A percentile compares a stretch with the other conserved stretches of the same genome.
These are phyloP conservation scores for Phytophthora litchii DNA, from an alignment of 352 stramenopile species.

Conservation along the genomic window DNA sequence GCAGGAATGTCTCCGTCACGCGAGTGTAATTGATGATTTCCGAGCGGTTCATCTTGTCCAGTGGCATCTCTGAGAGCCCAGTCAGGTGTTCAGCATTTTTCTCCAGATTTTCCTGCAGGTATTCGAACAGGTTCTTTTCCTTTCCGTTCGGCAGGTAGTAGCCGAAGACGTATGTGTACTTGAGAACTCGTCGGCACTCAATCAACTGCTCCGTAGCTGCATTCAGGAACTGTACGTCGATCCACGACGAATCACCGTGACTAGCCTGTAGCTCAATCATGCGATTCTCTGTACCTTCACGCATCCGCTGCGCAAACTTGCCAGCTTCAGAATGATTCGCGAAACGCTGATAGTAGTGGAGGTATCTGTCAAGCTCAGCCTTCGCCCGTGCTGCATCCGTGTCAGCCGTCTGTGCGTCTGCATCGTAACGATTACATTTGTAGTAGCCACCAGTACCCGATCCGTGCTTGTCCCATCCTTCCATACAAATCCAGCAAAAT, in stretches of 20 bases:
- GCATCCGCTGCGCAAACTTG: conserved; percentile 97
- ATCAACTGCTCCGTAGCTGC: conserved; percentile 96
- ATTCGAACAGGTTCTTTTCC: conserved; percentile 95
- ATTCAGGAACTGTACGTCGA: conserved; percentile 99
- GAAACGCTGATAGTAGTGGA: conserved; percentile 99
- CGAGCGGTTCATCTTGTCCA: conserved; percentile 92
- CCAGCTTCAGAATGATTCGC: conserved; percentile 96
- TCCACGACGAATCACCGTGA: conserved; percentile 92
- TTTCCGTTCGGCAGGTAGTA: conserved; percentile 93
- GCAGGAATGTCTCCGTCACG: conserved; percentile 93
- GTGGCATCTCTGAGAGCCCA: conserved; percentile 89
- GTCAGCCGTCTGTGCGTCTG: conserved; percentile 51
- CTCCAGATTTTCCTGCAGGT: conserved; percentile 94
- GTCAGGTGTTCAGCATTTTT: conserved; percentile 94
- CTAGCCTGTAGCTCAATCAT: conserved; percentile 97
- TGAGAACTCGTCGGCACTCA: conserved; percentile 97
- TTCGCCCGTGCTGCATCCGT: conserved; percentile 93
- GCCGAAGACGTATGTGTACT: conserved; percentile 98
- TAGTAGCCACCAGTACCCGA: conserved; percentile 98
- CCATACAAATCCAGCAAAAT: conserved; percentile 99
- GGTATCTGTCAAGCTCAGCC: conserved; percentile 97
- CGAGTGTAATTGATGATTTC: conserved; percentile 96
- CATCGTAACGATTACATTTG: conserved; percentile 99
- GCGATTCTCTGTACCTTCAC: conserved; percentile 93
- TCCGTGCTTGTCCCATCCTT: conserved; percentile 95